These are phyloP conservation scores for Phyllosticta capitalensis DNA, from an alignment of 2,329 filamentous ascomycete species.

Conservation along the genomic window DNA sequence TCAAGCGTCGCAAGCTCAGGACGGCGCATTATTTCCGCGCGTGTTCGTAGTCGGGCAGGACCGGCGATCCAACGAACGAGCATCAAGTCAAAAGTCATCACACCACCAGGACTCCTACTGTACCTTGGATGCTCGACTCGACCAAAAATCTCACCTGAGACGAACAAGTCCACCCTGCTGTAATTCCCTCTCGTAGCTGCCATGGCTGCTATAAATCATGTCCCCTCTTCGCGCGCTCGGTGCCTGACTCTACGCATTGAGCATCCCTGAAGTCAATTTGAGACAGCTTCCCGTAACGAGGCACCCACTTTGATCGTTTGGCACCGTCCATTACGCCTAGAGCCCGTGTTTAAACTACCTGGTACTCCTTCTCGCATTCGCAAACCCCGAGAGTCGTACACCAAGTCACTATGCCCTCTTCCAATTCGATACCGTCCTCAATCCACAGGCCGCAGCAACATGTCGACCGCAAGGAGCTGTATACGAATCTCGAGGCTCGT, in stretches of 20 bases:
- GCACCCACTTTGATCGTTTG: background rate
- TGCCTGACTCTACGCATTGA: background rate
- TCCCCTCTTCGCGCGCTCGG: background rate
- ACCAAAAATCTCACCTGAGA: slow-evolving; percentile 8
- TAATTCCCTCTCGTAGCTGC: background rate
- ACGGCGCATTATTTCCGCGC: background rate
- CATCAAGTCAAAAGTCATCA: slow-evolving; percentile 3
- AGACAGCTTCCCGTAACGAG: background rate
- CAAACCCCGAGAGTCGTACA: background rate
- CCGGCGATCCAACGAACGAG: slow-evolving; percentile 9
- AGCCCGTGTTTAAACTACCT: background rate
- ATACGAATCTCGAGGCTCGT: slow-evolving; percentile 59
- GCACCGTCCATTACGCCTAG: background rate
- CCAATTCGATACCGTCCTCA: background rate
- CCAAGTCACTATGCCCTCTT: slow-evolving; percentile 4
- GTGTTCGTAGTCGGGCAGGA: background rate
- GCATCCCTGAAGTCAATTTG: background rate
- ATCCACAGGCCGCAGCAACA: slow-evolving; percentile 40
- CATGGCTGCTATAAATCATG: background rate
- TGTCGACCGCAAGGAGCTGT: slow-evolving; percentile 60
- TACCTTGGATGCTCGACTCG: background rate
- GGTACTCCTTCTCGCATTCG: background rate
- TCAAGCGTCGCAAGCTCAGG: background rate
- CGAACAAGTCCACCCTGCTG: background rate
- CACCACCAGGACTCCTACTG: slow-evolving; percentile 1